Conservation (phyloP, 2,329 filamentous ascomycete genomes). For the Venturia effusa region DNA sequence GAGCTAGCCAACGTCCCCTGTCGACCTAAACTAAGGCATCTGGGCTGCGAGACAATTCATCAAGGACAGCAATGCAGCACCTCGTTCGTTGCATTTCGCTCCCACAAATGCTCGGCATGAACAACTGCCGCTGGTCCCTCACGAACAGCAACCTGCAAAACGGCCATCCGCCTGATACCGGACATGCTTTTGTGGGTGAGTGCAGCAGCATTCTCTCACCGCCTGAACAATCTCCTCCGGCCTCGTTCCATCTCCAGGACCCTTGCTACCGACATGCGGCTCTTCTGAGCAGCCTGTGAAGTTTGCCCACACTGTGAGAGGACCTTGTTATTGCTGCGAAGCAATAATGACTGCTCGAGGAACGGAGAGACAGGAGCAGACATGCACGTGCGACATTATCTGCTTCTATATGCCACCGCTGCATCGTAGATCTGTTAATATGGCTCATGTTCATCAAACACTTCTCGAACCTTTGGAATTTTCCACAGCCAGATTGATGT, state of each 20-base stretch:
- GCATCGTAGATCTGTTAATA: neutral
- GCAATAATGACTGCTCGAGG: neutral
- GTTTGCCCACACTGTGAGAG: neutral
- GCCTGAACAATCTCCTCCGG: neutral
- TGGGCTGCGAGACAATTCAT: neutral
- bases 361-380: neutral
- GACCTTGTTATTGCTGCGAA: neutral
- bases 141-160: neutral
- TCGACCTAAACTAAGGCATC: neutral
- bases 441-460: neutral
- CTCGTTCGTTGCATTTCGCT: neutral
- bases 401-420: neutral
- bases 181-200: neutral
- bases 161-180: neutral
- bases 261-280: neutral
- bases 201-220: neutral
- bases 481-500: neutral
- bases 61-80: neutral
- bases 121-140: neutral
- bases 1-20: neutral
- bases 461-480: neutral
- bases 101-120: neutral
- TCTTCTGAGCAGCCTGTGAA: constrained; percentile 1
- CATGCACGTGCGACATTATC: constrained; percentile 1
- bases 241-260: neutral